Conservation (phyloP, 371 early-diverging fungal genomes). For the Syncephalis fuscata region DNA sequence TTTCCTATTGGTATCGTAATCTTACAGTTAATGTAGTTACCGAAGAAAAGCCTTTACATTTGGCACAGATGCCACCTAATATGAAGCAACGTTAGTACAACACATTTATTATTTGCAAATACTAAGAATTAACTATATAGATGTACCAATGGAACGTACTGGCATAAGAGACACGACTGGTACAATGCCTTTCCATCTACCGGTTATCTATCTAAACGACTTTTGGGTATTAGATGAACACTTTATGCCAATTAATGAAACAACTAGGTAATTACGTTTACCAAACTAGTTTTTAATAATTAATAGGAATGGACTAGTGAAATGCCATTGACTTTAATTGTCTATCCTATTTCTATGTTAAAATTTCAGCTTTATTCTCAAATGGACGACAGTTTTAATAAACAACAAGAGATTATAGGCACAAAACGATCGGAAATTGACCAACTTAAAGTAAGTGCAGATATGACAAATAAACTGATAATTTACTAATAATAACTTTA, state of each 20-base stretch:
- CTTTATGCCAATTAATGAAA: conserved; percentile 48
- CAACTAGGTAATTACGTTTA: conserved; percentile 27
- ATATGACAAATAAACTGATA: conserved; percentile 5
- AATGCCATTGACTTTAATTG: conserved; percentile 47
- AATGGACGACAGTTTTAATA: conserved; percentile 42
- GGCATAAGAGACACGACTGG: conserved; percentile 16
- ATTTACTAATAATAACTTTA: neutral
- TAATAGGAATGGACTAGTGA: conserved; percentile 12
- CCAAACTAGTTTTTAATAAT: neutral
- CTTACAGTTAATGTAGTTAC: conserved; percentile 51
- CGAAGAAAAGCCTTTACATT: conserved; percentile 23
- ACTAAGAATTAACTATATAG: conserved; percentile 8
- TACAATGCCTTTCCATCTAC: conserved; percentile 38
- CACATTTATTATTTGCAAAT: neutral
- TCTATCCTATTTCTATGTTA: conserved; percentile 50
- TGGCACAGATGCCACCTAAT: conserved; percentile 27
- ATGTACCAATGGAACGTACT: conserved; percentile 23
- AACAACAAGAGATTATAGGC: conserved; percentile 46
- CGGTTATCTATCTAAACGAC: conserved; percentile 62
- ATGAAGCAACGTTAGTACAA: conserved; percentile 23
- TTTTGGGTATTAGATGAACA: conserved; percentile 78
- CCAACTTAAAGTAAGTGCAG: conserved; percentile 24
- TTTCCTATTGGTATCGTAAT: conserved; percentile 79
- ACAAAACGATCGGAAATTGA: conserved; percentile 38
- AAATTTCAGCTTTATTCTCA: conserved; percentile 55